Percentiles rank a stretch among this genome's conserved stretches.
These are phyloP conservation scores for Ophiostoma sp. DNA, from an alignment of 2,329 filamentous ascomycete genomes.

Conservation along the genomic window DNA sequence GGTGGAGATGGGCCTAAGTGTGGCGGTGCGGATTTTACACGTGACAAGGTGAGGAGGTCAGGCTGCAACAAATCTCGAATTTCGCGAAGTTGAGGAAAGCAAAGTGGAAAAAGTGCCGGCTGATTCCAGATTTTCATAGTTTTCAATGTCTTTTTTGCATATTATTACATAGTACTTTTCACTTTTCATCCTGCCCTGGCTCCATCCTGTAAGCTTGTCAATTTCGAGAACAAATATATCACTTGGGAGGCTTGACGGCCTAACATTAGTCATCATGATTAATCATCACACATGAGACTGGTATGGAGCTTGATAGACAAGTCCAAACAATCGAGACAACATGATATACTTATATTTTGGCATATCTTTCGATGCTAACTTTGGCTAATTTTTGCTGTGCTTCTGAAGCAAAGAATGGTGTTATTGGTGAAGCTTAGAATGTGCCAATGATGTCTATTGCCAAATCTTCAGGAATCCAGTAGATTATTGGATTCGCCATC, in stretches of 20 bases:
- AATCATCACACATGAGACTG: neutral
- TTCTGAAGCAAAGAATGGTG: no score
- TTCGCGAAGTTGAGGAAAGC: neutral
- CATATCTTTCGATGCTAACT: neutral
- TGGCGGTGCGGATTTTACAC: slow-evolving; percentile 17
- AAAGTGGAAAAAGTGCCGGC: neutral
- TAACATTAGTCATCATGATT: neutral
- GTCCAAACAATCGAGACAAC: neutral
- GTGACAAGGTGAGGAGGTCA: neutral
- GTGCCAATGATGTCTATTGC: neutral
- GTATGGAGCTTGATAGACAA: neutral
- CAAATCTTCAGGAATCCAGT: no score
- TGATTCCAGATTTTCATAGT: neutral
- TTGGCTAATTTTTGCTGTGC: neutral
- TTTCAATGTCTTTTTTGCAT: neutral
- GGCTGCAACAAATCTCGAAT: neutral
- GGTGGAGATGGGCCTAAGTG: neutral
- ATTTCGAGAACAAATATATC: no score
- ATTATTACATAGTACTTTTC: neutral
- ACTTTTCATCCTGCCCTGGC: neutral
- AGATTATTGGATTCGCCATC: no score
- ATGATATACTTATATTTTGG: neutral
- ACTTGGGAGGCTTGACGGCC: neutral
- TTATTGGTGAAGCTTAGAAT: neutral
- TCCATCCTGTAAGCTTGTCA: neutral